Percentiles rank a stretch among this genome's conserved stretches.
Evolutionary conservation across 176 grass and related monocot species (phyloP).

Genomic region (Puya raimondii): DNA sequence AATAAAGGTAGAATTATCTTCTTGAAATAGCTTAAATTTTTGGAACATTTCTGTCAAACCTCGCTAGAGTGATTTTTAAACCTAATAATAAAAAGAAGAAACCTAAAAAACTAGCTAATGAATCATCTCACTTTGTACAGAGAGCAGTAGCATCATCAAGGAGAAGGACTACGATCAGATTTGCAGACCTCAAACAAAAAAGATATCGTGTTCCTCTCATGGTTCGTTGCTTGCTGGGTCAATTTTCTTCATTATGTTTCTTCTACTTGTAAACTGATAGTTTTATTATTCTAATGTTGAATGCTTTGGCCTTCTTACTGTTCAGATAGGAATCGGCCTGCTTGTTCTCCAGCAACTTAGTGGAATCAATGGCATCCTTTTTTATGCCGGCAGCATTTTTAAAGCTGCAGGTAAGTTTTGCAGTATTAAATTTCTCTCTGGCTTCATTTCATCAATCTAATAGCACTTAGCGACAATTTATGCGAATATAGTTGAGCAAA

Average conservation of each 20-base stretch:
- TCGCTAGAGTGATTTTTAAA: no score
- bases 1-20: slow-evolving; percentile 48
- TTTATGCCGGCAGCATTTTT: slow-evolving; percentile 84
- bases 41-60: no score
- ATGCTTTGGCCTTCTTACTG: background rate
- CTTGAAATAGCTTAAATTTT: background rate
- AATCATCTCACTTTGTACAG: slow-evolving; percentile 27
- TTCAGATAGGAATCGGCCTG: slow-evolving; percentile 76
- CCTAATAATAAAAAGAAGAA: no score
- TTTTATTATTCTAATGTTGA: background rate
- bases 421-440: background rate
- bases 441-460: background rate
- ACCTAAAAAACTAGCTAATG: background rate
- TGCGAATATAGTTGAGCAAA: background rate
- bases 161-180: slow-evolving; percentile 61
- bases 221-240: slow-evolving; percentile 20
- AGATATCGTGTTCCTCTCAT: slow-evolving; percentile 64
- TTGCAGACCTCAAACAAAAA: slow-evolving; percentile 75
- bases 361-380: slow-evolving; percentile 81
- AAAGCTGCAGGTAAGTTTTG: slow-evolving; percentile 56
- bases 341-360: slow-evolving; percentile 82
- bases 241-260: slow-evolving; percentile 2
- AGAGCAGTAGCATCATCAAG: slow-evolving; percentile 55
- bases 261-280: background rate
- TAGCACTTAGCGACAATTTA: background rate